A percentile compares a stretch with the other conserved stretches of the same genome.
Conservation (phyloP, 306 rosid genomes). For the Echinosophora koreensis region DNA sequence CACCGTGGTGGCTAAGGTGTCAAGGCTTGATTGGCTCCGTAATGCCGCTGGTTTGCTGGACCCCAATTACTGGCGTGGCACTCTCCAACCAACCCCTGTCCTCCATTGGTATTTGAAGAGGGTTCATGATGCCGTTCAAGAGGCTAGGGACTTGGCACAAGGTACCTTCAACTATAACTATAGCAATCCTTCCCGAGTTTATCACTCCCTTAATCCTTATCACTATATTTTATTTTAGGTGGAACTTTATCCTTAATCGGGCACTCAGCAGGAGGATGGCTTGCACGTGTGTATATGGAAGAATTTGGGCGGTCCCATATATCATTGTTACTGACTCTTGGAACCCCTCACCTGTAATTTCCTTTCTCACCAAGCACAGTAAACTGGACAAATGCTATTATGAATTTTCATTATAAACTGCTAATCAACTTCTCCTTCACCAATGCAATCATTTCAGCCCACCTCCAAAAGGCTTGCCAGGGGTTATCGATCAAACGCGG, state of each 20-base stretch:
- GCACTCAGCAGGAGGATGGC: constrained; percentile 99
- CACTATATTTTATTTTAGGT: constrained; percentile 53
- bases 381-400: background rate
- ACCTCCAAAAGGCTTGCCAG: constrained; percentile 69
- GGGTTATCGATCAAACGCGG: constrained; percentile 94
- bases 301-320: constrained; percentile 68
- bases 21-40: constrained; percentile 84
- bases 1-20: constrained; percentile 74
- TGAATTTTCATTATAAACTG: background rate
- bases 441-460: constrained; percentile 57
- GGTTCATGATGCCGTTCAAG: constrained; percentile 70
- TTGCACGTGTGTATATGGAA: constrained; percentile 89
- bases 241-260: constrained; percentile 69
- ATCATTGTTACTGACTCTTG: constrained; percentile 84
- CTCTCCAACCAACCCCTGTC: constrained; percentile 82
- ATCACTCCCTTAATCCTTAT: no score
- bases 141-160: constrained; percentile 66
- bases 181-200: no score
- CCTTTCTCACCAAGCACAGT: constrained; percentile 23
- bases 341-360: constrained; percentile 88
- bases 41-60: constrained; percentile 88
- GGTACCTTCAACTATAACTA: constrained; percentile 43
- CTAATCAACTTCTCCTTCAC: constrained; percentile 16
- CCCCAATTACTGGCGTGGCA: constrained; percentile 87
- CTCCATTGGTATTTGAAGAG: constrained; percentile 88